Evolutionary conservation across 345 rosid genomes (phyloP).

Genomic region (Trapa bicornis): DNA sequence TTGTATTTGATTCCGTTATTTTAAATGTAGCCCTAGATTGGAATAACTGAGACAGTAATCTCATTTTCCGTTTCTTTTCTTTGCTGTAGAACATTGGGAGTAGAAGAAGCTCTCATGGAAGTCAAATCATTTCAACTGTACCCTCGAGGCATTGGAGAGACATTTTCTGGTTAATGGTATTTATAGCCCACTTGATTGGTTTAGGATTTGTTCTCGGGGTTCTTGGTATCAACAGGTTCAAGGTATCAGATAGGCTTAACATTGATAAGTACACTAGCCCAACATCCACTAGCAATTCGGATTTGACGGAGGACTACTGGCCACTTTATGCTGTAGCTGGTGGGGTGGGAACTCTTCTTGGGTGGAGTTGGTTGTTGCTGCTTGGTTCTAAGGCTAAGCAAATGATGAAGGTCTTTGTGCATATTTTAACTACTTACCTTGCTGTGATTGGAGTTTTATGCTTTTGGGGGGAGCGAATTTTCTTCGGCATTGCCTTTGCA

Average conservation of each 20-base stretch:
- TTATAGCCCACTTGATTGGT: conserved; percentile 52
- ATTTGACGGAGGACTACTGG: conserved; percentile 80
- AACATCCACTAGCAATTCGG: conserved; percentile 27
- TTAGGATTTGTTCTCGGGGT: conserved; percentile 47
- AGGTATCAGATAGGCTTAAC: conserved; percentile 60
- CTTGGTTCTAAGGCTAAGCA: conserved; percentile 67
- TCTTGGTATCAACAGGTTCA: conserved; percentile 69
- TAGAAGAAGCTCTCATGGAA: conserved; percentile 36
- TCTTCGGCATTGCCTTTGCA: conserved; percentile 81
- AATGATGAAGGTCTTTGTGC: conserved; percentile 85
- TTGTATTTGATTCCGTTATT: background rate
- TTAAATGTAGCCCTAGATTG: too few relatives aligned
- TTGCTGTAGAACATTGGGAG: conserved; percentile 48
- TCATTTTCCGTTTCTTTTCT: background rate
- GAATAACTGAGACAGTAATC: too few relatives aligned
- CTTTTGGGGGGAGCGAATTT: conserved; percentile 69
- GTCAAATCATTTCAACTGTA: conserved; percentile 30
- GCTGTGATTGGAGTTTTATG: conserved; percentile 85
- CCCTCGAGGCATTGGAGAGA: conserved; percentile 72
- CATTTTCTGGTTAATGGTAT: conserved; percentile 77
- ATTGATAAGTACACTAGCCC: conserved; percentile 44
- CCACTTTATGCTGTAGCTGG: conserved; percentile 79
- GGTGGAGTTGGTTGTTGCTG: conserved; percentile 66
- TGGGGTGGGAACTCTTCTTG: conserved; percentile 59
- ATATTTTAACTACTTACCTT: conserved; percentile 78